Evolutionary conservation across 192 early-diverging fungal genomes (phyloP), one percentile per base, ranked within the genome.

Genomic region (Entophlyctis helioformis): DNA sequence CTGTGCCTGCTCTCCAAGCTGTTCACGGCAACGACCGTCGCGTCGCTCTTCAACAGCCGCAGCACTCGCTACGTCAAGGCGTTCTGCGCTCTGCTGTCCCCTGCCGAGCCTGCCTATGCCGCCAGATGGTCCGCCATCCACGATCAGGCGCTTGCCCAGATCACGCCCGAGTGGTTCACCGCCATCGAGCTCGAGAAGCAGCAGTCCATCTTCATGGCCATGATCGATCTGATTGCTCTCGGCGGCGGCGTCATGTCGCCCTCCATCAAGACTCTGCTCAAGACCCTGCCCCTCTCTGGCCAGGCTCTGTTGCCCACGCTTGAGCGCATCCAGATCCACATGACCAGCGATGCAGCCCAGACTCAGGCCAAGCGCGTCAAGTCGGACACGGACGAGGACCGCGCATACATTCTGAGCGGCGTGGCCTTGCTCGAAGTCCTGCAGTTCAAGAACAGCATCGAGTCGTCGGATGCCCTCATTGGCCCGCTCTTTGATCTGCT

Each of bases 401-500:
- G 15, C 10, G 33, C 33, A 35, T 35, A 48, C 13, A 18, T 48
- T 18, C 23, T n/a, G n/a, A n/a, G n/a, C n/a, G n/a, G n/a, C n/a
- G n/a, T n/a, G 29, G 37, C 59, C 5, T 33, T 72, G 22, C 66
- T 95, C 37, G 91, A 95, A 67, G 48, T 83, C 18, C 48, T 90
- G 28, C 78, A 87, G 62, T 72, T 69, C 66, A 78, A 78, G 41
- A 40, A 56, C 1, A 37, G 54, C 28, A 66, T 84, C 36, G 48
- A 49, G 0, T 51, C 65, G 16, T 72, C 66, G 23, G 48, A 66
- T 15, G 52, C 66, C 19, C 67, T 87, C 29, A 66, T 82, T 11
- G 75, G 72, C 9, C 66, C 78, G 3, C 64, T 93, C 51, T 88
- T 87, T 46, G 73, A 81, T 36, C 54, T 83, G 2, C 61, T 93